Percentiles rank a stretch among this genome's conserved stretches.
Conservation (phyloP, 2,329 filamentous ascomycete genomes). For the Aspergillus sp. region DNA sequence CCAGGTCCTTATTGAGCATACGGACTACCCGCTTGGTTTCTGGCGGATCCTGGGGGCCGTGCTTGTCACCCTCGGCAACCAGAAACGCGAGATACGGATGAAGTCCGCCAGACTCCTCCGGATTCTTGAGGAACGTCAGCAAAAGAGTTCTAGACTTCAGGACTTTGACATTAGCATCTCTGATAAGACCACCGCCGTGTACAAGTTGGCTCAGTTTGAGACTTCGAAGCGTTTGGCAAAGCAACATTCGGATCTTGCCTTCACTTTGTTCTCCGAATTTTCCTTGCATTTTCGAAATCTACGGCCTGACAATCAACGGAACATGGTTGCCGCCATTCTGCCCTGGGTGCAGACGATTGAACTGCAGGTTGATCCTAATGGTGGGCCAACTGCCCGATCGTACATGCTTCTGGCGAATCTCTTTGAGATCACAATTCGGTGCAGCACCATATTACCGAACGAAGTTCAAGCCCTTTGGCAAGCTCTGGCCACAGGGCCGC, state of each 20-base stretch:
- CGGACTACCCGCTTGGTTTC: constrained; percentile 74
- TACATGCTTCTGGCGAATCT: constrained; percentile 93
- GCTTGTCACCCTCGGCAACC: constrained; percentile 85
- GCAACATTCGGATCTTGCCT: constrained; percentile 80
- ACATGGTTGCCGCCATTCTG: constrained; percentile 86
- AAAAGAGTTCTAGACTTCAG: constrained; percentile 80
- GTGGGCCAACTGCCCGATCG: constrained; percentile 79
- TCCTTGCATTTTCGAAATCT: constrained; percentile 86
- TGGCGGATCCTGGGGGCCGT: constrained; percentile 86
- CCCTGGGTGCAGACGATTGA: constrained; percentile 96
- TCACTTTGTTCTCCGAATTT: constrained; percentile 93
- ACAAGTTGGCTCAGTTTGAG: constrained; percentile 94
- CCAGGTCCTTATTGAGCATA: constrained; percentile 71
- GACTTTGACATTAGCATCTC: constrained; percentile 98
- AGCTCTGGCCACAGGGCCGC: constrained; percentile 82
- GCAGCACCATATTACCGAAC: constrained; percentile 78
- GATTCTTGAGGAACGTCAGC: constrained; percentile 70
- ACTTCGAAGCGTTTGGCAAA: constrained; percentile 84
- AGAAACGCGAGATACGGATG: constrained; percentile 77
- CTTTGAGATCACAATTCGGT: constrained; percentile 91
- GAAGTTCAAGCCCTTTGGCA: constrained; percentile 98
- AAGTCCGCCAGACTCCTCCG: constrained; percentile 77
- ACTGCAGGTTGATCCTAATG: constrained; percentile 81
- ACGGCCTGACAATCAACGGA: constrained; percentile 72
- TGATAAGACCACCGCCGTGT: constrained; percentile 95